Evolutionary conservation across 805 yeast genomes (phyloP).

Genomic region (Maudiozyma bulderi): DNA sequence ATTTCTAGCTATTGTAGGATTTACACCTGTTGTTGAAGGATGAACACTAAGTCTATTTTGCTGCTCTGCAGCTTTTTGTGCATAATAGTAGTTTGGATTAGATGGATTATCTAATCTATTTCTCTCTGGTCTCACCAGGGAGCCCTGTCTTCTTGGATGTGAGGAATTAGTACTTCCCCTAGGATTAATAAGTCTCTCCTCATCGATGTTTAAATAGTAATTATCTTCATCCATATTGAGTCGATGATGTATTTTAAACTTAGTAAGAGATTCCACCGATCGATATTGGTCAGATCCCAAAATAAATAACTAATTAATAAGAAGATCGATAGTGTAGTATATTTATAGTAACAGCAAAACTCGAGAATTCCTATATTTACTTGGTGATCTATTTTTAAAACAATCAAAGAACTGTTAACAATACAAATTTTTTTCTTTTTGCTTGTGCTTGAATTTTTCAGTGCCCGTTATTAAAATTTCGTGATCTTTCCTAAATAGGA

Average conservation of each 20-base stretch:
- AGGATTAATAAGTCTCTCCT: slow-evolving; percentile 29
- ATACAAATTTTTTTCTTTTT: not conserved
- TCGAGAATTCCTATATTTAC: not conserved
- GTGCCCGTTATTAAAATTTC: not conserved
- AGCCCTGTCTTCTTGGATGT: slow-evolving; percentile 32
- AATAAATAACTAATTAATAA: not conserved
- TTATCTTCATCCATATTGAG: slow-evolving; percentile 6
- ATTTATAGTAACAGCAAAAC: not conserved
- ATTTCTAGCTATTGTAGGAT: slow-evolving; percentile 32
- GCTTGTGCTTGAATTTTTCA: not conserved
- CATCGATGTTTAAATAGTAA: slow-evolving; percentile 7
- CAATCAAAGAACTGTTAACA: not conserved
- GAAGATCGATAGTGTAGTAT: not conserved
- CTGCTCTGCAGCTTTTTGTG: slow-evolving; percentile 62
- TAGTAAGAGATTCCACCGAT: too few relatives aligned
- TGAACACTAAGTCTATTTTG: slow-evolving; percentile 50
- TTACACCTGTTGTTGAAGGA: slow-evolving; percentile 66
- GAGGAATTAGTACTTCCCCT: slow-evolving; percentile 10
- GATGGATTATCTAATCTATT: slow-evolving; percentile 50
- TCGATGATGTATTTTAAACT: too few relatives aligned
- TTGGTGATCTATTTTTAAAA: not conserved
- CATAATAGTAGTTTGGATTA: slow-evolving; percentile 71
- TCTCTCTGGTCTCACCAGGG: slow-evolving; percentile 81
- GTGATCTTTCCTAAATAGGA: not conserved
- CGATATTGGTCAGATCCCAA: too few relatives aligned